Base-by-base conservation (phyloP, 73 alveolate species). In the Paramecium biaurelia region DNA sequence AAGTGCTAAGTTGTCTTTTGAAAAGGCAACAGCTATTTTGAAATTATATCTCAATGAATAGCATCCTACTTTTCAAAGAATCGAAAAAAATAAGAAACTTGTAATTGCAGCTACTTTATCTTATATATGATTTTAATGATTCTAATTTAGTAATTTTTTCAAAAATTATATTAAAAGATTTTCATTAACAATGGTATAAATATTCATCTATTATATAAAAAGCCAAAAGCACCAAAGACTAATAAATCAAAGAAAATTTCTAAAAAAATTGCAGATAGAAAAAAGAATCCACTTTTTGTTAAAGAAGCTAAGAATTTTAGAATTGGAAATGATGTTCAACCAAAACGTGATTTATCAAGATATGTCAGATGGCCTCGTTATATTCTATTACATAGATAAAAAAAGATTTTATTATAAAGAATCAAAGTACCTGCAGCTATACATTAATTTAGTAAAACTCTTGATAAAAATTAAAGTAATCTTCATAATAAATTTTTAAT, bases 341-440 rank as follows among this genome's bases (percentile, higher is more conserved):
- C 99, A 92, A 96, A 96, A 96, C 45, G 84, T 32, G 47, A 63
- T 63, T 32, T 63, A 63, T 63, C 84, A 26, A 96, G 99, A 88
- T 98, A 96, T 95, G 99, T 98, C 92, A 98, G 96, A 93, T 98
- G 99, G 98, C 99, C 99, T 45, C 93, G 96, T 95, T 98, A 98
- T 96, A 98, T 63, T 98, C 97, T 97, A 86, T 85, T 98, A 88
- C 98, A 98, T 95, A 95, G 99, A 74, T 98, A 98, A 98, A 97
- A 97, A 98, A 98, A 99, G 95, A 96, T 98, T 32, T 94, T 98
- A 93, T 93, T 97, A 92, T 93, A 95, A 95, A 96, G 99, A 96
- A 95, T 98, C 74, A 95, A 96, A 97, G 99, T 96, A 86, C 99
- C 99, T 34, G 99, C 99, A 28, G 96, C 98, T 84, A 96, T 98